These are phyloP conservation scores for Microthlaspi erraticum DNA, from an alignment of 345 rosid genomes.

Conservation along the genomic window DNA sequence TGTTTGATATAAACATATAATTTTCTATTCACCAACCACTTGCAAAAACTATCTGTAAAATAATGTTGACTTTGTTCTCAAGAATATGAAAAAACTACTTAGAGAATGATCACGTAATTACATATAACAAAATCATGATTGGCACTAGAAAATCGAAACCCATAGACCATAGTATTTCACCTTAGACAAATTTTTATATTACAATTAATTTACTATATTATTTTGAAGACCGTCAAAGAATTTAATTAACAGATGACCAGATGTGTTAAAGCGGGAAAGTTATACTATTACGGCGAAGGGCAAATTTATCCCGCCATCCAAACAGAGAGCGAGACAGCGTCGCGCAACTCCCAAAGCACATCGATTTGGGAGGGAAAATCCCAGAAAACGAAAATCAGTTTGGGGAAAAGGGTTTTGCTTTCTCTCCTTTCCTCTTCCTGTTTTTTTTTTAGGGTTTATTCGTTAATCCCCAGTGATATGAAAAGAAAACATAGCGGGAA, in stretches of 20 bases:
- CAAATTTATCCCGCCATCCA: background rate
- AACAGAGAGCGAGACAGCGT: conserved; percentile 3
- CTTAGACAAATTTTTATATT: too few species aligned
- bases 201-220: background rate
- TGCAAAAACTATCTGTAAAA: conserved; percentile 13
- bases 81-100: background rate
- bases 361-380: conserved; percentile 50
- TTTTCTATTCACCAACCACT: conserved; percentile 24
- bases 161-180: background rate
- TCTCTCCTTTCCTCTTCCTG: conserved; percentile 12
- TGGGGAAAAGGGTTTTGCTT: conserved; percentile 34
- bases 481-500: conserved; percentile 44
- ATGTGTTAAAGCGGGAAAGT: conserved; percentile 23
- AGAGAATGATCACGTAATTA: conserved; percentile 20
- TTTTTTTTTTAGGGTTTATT: background rate
- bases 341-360: conserved; percentile 4
- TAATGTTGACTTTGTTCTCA: background rate
- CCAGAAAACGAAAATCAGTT: conserved; percentile 13
- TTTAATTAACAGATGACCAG: background rate
- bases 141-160: background rate
- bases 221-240: background rate
- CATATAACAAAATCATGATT: background rate
- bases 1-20: background rate
- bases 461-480: conserved; percentile 26
- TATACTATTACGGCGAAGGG: conserved; percentile 2